Base-by-base conservation (phyloP, 192 early-diverging fungal genomes). In the Phlyctochytrium arcticum region DNA sequence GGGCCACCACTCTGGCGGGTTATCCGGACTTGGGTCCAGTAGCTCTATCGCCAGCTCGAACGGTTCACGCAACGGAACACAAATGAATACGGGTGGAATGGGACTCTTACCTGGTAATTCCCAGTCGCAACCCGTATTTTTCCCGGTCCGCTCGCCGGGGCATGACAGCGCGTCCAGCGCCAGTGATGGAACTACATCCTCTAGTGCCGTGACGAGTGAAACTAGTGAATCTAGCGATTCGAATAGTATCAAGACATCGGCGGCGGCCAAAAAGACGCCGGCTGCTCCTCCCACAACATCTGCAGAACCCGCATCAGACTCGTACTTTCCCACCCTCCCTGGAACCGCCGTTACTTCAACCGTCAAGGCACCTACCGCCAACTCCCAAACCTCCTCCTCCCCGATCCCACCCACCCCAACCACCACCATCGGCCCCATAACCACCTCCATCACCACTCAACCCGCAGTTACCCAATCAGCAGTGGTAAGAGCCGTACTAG, bases 401-500 rank as follows among this genome's bases (percentile, higher is more conserved):
- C n/a, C n/a, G n/a, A n/a, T n/a, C 35, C 5, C 31, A 36, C 3
- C 17, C 32, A 12, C 30, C 35, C 55, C 34, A 29, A 21, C 46
- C 60, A 30, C 24, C 60, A 49, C 27, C 42, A 26, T 10, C 60
- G 21, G 9, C 24, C 17, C 42, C 23, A 7, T 1, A 19, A 4
- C 17, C 56, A 32, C 6, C 33, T 4, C 7, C 56, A 0, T 29
- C 56, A 17, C 10, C 33, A 10, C 30, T 33, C 15, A 31, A 19
- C 10, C 34, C 26, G 15, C 36, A 6, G 19, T 0, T 46, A 42
- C 19, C 9, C 32, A 64, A 34, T 58, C 56, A 7, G 57, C 66
- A 6, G 66, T 68, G 31, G 66, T 68, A 17, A 24, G 47, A 21
- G 66, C 66, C n/a, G 57, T 68, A 10, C 49, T n/a, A 4, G 44